Conservation (phyloP, 306 rosid genomes). For the Begonia peltatifolia region DNA sequence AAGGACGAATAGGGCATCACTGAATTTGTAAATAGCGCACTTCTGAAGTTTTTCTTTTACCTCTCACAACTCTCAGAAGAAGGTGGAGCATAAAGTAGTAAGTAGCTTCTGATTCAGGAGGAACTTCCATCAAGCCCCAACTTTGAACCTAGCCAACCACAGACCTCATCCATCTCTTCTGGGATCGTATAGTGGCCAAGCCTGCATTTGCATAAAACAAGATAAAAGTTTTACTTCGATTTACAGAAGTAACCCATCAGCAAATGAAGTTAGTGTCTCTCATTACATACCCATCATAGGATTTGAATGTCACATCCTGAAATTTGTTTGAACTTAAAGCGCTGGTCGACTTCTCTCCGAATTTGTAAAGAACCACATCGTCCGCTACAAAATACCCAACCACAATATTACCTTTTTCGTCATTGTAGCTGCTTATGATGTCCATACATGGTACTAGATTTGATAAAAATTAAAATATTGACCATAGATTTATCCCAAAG, state of each 20-base stretch:
- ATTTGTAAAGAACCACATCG: slow-evolving; percentile 58
- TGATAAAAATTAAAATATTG: too few species aligned
- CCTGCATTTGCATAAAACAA: slow-evolving; percentile 22
- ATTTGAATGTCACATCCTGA: slow-evolving; percentile 64
- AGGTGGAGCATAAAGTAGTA: too few species aligned
- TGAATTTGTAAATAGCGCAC: too few species aligned
- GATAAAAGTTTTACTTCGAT: not conserved
- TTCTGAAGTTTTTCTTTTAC: too few species aligned
- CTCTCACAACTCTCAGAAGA: too few species aligned
- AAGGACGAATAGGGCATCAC: too few species aligned
- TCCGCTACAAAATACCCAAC: slow-evolving; percentile 45
- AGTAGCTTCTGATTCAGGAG: slow-evolving; percentile 7
- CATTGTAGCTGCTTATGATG: too few species aligned
- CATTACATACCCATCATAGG: slow-evolving; percentile 46
- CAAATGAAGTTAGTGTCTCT: too few species aligned
- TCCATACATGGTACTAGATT: too few species aligned
- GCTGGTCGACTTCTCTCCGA: slow-evolving; percentile 76
- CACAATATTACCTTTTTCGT: not conserved
- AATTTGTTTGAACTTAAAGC: slow-evolving; percentile 47
- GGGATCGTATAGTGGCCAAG: slow-evolving; percentile 93
- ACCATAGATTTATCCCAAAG: not conserved
- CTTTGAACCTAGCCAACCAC: slow-evolving; percentile 66
- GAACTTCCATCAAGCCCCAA: slow-evolving; percentile 59
- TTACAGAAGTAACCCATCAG: not conserved
- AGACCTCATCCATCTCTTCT: slow-evolving; percentile 84